Percentiles rank a stretch among this genome's conserved stretches.
phyloP scores from a whole-genome alignment of 169 alveolate species.

The Babesia ovata region DNA sequence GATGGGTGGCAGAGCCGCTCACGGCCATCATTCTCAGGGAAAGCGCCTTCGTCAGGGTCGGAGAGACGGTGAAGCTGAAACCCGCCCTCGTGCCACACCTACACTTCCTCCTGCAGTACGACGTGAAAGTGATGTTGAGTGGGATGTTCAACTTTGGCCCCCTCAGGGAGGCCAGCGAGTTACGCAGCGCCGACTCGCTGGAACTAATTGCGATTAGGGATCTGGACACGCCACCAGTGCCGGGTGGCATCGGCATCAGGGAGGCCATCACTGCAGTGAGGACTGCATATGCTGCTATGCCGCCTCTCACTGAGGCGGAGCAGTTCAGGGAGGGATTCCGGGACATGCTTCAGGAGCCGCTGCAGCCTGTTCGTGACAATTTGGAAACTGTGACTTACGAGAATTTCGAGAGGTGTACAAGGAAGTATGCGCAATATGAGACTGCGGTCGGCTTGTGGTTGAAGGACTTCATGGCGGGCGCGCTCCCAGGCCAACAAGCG shows the following conservation, averaged over 20 bases:
- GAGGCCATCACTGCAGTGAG: slow-evolving; percentile 41
- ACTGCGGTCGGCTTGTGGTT: slow-evolving; percentile 66
- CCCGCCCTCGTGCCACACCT: slow-evolving; percentile 7
- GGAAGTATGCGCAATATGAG: slow-evolving; percentile 71
- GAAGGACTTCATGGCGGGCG: slow-evolving; percentile 26
- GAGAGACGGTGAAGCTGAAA: slow-evolving; percentile 6
- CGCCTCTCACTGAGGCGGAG: slow-evolving; percentile 54
- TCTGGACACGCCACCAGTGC: slow-evolving; percentile 18
- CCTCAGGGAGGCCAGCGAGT: slow-evolving; percentile 16
- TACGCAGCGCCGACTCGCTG: slow-evolving; percentile 31
- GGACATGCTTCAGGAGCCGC: slow-evolving; percentile 74
- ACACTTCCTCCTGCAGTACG: slow-evolving; percentile 7
- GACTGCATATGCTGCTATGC: slow-evolving; percentile 23
- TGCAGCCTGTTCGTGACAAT: slow-evolving; percentile 79
- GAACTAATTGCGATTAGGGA: slow-evolving; percentile 20
- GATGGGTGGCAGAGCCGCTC: slow-evolving; percentile 64
- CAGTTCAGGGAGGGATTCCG: slow-evolving; percentile 45
- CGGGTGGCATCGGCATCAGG: slow-evolving; percentile 20
- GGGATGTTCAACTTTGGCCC: slow-evolving; percentile 36
- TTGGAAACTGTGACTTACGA: slow-evolving; percentile 73
- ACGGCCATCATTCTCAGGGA: slow-evolving; percentile 39
- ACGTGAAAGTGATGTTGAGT: slow-evolving; percentile 42
- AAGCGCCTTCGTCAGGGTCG: slow-evolving; percentile 13
- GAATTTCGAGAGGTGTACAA: slow-evolving; percentile 70
- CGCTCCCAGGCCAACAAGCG: neutral